Conservation (phyloP, 2,329 filamentous ascomycete genomes). For the Capronia americana region DNA sequence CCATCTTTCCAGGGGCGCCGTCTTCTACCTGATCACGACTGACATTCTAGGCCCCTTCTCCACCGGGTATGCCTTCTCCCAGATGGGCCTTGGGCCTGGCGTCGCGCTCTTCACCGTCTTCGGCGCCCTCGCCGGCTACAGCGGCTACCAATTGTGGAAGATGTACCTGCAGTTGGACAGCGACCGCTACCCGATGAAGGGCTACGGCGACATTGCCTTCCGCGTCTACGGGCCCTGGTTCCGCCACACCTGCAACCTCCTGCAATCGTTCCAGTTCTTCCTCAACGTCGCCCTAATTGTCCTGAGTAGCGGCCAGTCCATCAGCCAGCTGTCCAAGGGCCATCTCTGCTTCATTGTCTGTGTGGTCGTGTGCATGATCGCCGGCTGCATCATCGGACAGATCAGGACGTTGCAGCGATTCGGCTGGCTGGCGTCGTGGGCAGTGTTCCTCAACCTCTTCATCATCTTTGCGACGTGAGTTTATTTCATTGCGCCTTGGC, state of each 20-base stretch:
- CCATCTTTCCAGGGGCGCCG: slow-evolving; percentile 29
- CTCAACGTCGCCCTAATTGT: slow-evolving; percentile 61
- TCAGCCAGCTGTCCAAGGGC: slow-evolving; percentile 60
- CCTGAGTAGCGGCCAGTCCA: slow-evolving; percentile 60
- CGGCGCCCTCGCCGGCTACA: slow-evolving; percentile 41
- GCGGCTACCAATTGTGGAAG: slow-evolving; percentile 50
- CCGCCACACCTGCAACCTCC: slow-evolving; percentile 48
- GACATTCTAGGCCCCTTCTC: slow-evolving; percentile 45
- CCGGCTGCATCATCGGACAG: slow-evolving; percentile 61
- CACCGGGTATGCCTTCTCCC: slow-evolving; percentile 38
- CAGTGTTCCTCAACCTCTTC: slow-evolving; percentile 63
- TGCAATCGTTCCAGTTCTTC: slow-evolving; percentile 53
- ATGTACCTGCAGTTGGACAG: slow-evolving; percentile 52
- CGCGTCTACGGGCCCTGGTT: slow-evolving; percentile 48
- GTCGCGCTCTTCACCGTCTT: slow-evolving; percentile 42
- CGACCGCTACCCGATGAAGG: slow-evolving; percentile 48
- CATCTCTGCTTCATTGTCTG: slow-evolving; percentile 62
- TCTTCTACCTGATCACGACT: slow-evolving; percentile 51
- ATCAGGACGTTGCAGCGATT: slow-evolving; percentile 63
- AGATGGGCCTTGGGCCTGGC: slow-evolving; percentile 35
- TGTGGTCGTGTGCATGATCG: slow-evolving; percentile 57
- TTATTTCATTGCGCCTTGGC: neutral
- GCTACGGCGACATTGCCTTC: slow-evolving; percentile 52
- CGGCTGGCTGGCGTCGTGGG: slow-evolving; percentile 62
- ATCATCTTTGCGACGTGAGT: slow-evolving; percentile 59